phyloP scores from a whole-genome alignment of 768 basidiomycete species.

The Clavulina sp. region DNA sequence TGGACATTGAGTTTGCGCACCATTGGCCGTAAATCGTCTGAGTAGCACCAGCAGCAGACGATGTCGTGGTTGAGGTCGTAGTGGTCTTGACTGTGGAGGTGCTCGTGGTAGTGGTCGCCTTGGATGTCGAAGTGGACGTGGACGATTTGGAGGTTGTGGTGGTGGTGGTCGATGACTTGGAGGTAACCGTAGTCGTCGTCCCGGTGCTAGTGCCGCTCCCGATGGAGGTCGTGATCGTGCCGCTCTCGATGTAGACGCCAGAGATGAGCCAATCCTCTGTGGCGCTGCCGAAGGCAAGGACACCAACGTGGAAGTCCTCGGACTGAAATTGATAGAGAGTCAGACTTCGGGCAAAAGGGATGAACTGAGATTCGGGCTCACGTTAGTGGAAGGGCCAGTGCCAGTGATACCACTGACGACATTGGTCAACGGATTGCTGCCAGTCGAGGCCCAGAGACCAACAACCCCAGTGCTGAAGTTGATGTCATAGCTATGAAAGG shows the following conservation, averaged over 20 bases:
- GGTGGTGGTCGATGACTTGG: no score
- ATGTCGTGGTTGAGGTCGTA: no score
- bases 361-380: no score
- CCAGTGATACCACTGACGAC: conserved; percentile 28
- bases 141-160: no score
- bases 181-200: neutral
- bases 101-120: no score
- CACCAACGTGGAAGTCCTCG: conserved; percentile 30
- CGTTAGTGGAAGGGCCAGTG: conserved; percentile 36
- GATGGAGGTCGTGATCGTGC: neutral
- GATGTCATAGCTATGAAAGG: no score
- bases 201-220: neutral
- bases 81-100: no score
- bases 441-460: conserved; percentile 41
- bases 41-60: no score
- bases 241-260: conserved; percentile 22
- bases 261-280: conserved; percentile 41
- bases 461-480: conserved; percentile 38
- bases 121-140: no score
- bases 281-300: conserved; percentile 28
- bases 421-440: conserved; percentile 28
- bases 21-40: no score
- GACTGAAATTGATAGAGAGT: neutral
- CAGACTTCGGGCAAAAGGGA: conserved; percentile 26
- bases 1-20: no score